Conservation (phyloP, 192 early-diverging fungal genomes). For the Linnemannia elongata region DNA sequence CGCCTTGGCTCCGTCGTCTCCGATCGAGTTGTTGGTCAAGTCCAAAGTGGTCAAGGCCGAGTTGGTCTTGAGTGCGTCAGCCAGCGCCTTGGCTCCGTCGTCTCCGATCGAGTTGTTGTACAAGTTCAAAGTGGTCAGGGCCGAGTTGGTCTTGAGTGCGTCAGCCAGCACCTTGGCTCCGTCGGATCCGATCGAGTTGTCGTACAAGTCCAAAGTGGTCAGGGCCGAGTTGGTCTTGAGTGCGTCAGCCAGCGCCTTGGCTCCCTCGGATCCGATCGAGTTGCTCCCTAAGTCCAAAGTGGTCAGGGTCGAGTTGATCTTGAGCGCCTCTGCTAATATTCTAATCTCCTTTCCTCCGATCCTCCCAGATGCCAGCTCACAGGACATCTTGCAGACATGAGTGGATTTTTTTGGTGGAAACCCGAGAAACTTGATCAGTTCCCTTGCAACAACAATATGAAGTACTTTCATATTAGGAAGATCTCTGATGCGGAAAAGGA, state of each 20-base stretch:
- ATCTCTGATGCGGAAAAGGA: neutral
- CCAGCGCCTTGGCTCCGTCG: neutral
- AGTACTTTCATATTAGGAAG: neutral
- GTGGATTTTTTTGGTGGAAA: neutral
- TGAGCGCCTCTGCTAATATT: neutral
- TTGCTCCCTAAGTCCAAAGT: neutral
- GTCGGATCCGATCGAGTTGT: neutral
- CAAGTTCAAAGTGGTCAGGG: conserved; percentile 19
- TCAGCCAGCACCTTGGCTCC: conserved; percentile 21
- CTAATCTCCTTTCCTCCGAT: neutral
- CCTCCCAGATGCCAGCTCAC: neutral
- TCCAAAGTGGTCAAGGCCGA: conserved; percentile 23
- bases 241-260: conserved; percentile 8
- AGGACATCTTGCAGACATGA: neutral
- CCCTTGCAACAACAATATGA: neutral
- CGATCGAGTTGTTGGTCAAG: neutral
- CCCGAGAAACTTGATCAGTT: neutral
- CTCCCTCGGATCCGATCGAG: neutral
- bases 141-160: conserved; percentile 22
- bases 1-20: neutral
- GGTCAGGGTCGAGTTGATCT: conserved; percentile 3
- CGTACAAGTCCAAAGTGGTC: conserved; percentile 8
- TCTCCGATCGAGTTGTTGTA: neutral
- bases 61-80: conserved; percentile 26
- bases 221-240: conserved; percentile 24